Percentiles rank a stretch among this genome's conserved stretches.
These are phyloP conservation scores for Nyctanthes arbortristis DNA, from an alignment of 257 asterid genomes.

Conservation along the genomic window DNA sequence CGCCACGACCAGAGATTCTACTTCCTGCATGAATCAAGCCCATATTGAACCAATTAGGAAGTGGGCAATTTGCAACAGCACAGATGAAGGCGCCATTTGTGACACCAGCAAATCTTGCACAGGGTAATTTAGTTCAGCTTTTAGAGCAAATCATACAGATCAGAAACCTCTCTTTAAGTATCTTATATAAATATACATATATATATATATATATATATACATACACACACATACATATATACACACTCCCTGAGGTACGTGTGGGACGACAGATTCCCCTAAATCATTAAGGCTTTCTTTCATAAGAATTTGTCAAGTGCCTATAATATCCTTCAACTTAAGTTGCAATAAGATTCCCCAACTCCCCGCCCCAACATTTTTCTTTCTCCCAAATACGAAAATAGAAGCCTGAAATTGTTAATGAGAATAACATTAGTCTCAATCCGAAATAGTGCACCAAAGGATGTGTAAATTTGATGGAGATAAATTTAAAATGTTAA, in stretches of 20 bases:
- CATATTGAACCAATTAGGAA: conserved; percentile 4
- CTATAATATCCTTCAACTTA: not conserved
- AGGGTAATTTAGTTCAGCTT: not conserved
- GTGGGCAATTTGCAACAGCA: conserved; percentile 1
- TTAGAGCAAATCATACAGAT: not conserved
- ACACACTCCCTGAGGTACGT: not conserved
- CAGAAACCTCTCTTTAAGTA: not conserved
- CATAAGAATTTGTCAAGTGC: not conserved
- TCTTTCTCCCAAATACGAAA: no score
- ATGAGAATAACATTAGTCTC: no score
- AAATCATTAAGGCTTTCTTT: not conserved
- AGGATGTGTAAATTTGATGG: no score
- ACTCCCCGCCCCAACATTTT: no score
- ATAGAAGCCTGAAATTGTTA: no score
- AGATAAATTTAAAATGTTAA: no score
- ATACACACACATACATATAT: not conserved
- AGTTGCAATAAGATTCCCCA: no score
- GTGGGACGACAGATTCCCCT: not conserved
- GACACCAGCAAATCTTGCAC: not conserved
- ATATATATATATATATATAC: no score
- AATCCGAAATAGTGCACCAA: no score
- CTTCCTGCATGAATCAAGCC: conserved; percentile 30
- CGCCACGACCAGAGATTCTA: conserved; percentile 5
- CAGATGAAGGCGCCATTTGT: not conserved
- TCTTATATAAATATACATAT: no score